phyloP scores from a whole-genome alignment of 2,329 filamentous ascomycete genomes.

The Aspergillus sergii region DNA sequence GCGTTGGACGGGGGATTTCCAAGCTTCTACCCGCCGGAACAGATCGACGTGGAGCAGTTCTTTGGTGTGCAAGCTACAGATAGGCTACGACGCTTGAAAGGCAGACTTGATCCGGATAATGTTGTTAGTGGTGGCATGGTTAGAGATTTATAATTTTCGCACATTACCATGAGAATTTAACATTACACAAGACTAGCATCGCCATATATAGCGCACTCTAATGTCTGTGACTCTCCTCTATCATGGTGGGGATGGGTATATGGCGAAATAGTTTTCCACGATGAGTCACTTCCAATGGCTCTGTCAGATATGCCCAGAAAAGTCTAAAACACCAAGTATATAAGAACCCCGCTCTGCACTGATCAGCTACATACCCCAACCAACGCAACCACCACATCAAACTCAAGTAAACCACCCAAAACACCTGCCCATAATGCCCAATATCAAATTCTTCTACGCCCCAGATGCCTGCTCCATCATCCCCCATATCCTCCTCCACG shows the following conservation, averaged over 20 bases:
- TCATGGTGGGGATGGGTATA: background rate
- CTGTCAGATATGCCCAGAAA: too few species aligned
- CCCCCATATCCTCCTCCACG: constrained; percentile 35
- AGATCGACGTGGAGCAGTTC: background rate
- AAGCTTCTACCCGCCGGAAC: background rate
- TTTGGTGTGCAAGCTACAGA: background rate
- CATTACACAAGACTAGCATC: too few species aligned
- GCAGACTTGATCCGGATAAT: too few species aligned
- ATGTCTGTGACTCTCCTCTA: too few species aligned
- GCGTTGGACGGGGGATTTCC: constrained; percentile 2
- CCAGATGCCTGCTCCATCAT: constrained; percentile 35
- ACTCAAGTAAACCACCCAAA: background rate
- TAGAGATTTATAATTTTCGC: background rate
- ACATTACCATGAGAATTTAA: too few species aligned
- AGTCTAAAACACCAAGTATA: background rate
- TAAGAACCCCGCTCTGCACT: background rate
- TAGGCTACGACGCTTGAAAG: too few species aligned
- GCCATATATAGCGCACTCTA: background rate
- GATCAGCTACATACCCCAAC: background rate
- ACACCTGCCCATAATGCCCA: constrained; percentile 11
- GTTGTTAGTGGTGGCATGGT: background rate
- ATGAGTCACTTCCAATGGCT: background rate
- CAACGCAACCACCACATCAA: background rate
- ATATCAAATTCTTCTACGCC: constrained; percentile 30
- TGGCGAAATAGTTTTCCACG: background rate